Evolutionary conservation across 371 early-diverging fungal species (phyloP).

Genomic region (Nosema muscidifuracis): DNA sequence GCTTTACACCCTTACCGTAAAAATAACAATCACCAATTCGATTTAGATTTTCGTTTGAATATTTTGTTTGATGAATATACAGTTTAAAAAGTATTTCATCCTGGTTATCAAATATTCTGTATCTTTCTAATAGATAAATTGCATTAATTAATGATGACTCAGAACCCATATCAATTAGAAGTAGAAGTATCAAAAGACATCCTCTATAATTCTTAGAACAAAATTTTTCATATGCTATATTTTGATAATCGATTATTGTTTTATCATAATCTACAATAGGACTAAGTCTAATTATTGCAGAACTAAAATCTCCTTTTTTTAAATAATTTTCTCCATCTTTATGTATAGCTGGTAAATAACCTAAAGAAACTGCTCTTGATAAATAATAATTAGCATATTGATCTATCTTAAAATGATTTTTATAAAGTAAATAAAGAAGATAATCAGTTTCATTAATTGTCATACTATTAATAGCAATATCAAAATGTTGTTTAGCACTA

Average conservation of each 20-base stretch:
- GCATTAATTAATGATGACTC: conserved; percentile 53
- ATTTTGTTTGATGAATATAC: conserved; percentile 27
- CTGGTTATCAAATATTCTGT: conserved; percentile 33
- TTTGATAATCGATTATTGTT: conserved; percentile 36
- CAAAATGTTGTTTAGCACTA: conserved; percentile 43
- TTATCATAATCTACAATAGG: conserved; percentile 43
- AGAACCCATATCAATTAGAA: conserved; percentile 53
- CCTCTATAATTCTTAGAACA: conserved; percentile 21
- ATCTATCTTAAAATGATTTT: conserved; percentile 17
- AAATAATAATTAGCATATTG: conserved; percentile 45
- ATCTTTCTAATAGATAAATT: conserved; percentile 47
- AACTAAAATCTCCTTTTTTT: conserved; percentile 13
- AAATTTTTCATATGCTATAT: conserved; percentile 43
- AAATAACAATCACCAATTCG: conserved; percentile 60
- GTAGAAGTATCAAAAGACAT: conserved; percentile 44
- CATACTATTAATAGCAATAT: conserved; percentile 27
- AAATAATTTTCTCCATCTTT: conserved; percentile 46
- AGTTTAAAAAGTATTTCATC: conserved; percentile 48
- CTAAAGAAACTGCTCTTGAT: conserved; percentile 46
- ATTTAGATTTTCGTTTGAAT: conserved; percentile 27
- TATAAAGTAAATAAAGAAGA: conserved; percentile 44
- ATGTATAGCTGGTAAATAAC: conserved; percentile 62
- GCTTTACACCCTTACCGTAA: conserved; percentile 55
- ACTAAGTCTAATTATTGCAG: conserved; percentile 27
- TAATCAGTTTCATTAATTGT: conserved; percentile 50